phyloP scores from a whole-genome alignment of 2,329 filamentous ascomycete genomes.

The Calonectria pseudoreteaudii region DNA sequence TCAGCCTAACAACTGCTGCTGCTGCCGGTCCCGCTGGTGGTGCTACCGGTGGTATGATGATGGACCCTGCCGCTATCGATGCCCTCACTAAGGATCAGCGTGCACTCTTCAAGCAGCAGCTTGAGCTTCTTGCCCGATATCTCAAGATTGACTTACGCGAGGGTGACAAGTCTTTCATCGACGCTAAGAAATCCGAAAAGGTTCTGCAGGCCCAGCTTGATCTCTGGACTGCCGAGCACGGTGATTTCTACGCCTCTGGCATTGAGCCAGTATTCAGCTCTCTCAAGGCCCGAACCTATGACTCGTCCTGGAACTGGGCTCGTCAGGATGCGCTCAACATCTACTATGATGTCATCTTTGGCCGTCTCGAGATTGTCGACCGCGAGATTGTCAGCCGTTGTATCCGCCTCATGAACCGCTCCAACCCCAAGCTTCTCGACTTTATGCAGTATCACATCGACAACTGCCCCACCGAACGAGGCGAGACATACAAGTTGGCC shows the following conservation, averaged over 20 bases:
- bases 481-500: conserved; percentile 97
- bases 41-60: conserved; percentile 92
- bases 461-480: conserved; percentile 95
- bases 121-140: conserved; percentile 94
- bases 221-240: conserved; percentile 94
- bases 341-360: conserved; percentile 99
- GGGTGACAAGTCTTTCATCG: conserved; percentile 93
- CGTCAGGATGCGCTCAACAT: conserved; percentile 97
- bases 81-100: conserved; percentile 97
- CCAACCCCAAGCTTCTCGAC: conserved; percentile 93
- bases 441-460: conserved; percentile 99
- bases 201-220: conserved; percentile 93
- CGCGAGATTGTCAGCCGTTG: conserved; percentile 98
- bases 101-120: conserved; percentile 96
- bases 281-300: conserved; percentile 95
- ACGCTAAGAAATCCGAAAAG: conserved; percentile 85
- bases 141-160: conserved; percentile 96
- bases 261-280: conserved; percentile 95
- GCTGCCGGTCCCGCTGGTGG: conserved; percentile 79
- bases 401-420: conserved; percentile 99
- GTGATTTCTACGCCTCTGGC: conserved; percentile 93
- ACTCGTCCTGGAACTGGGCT: conserved; percentile 99
- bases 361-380: conserved; percentile 90
- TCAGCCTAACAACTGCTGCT: conserved; percentile 83
- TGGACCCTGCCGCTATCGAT: conserved; percentile 97